phyloP scores from a whole-genome alignment of 257 asterid species.

The Nyctanthes arbortristis region DNA sequence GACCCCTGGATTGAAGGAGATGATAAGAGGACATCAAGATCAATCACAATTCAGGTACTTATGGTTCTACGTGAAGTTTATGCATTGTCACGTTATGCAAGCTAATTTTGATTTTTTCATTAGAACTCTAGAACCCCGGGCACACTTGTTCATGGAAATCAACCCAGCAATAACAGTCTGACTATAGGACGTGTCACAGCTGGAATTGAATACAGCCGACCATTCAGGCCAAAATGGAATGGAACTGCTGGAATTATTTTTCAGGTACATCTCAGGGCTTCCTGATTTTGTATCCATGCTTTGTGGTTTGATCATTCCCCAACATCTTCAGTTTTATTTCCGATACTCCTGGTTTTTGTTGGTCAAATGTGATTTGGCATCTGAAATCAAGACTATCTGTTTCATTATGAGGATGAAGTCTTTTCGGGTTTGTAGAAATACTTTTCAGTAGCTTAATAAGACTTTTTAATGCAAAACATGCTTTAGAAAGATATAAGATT shows the following conservation, averaged over 20 bases:
- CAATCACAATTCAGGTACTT: slow-evolving; percentile 89
- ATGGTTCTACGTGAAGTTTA: slow-evolving; percentile 14
- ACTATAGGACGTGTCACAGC: slow-evolving; percentile 88
- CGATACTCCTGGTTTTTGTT: slow-evolving; percentile 11
- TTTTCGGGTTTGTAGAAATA: neutral
- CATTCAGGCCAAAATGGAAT: slow-evolving; percentile 93
- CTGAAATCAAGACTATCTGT: neutral
- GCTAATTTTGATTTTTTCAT: slow-evolving; percentile 23
- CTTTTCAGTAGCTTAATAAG: neutral
- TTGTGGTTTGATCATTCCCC: neutral
- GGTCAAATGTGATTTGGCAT: neutral
- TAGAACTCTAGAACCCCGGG: slow-evolving; percentile 99
- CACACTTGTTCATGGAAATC: slow-evolving; percentile 90
- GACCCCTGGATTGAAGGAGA: slow-evolving; percentile 99
- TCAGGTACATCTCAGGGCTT: slow-evolving; percentile 52
- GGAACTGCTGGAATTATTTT: slow-evolving; percentile 84
- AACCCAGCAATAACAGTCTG: slow-evolving; percentile 60
- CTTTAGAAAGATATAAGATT: too few species aligned
- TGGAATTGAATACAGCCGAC: slow-evolving; percentile 90
- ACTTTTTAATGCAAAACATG: too few species aligned
- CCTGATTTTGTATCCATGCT: neutral
- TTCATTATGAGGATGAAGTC: neutral
- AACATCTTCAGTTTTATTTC: neutral
- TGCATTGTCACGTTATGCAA: slow-evolving; percentile 16
- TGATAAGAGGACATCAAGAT: slow-evolving; percentile 93